Evolutionary conservation across 495 filamentous ascomycete genomes (phyloP).

Genomic region (Hypomontagnella submonticulosa): DNA sequence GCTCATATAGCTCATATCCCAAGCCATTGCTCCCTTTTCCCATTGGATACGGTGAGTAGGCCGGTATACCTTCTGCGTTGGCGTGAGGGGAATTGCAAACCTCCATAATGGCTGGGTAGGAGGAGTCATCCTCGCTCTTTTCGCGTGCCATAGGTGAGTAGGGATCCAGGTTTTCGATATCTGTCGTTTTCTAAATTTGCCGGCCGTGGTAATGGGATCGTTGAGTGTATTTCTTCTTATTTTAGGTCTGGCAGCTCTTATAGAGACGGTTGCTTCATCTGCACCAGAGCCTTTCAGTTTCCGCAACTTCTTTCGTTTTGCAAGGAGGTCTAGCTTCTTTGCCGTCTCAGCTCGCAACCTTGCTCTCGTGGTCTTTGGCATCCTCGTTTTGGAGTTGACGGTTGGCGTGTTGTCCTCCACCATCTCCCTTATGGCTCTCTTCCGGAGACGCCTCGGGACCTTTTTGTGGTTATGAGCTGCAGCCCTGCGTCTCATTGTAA

Average conservation of each 20-base stretch:
- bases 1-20: slow-evolving; percentile 97
- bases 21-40: slow-evolving; percentile 71
- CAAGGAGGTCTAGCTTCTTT: slow-evolving; percentile 74
- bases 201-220: slow-evolving; percentile 69
- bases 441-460: slow-evolving; percentile 81
- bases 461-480: slow-evolving; percentile 95
- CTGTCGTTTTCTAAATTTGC: slow-evolving; percentile 87
- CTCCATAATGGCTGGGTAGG: slow-evolving; percentile 85
- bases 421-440: slow-evolving; percentile 82
- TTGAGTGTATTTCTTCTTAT: slow-evolving; percentile 77
- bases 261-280: slow-evolving; percentile 53
- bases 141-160: slow-evolving; percentile 93
- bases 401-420: slow-evolving; percentile 91
- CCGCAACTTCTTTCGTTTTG: slow-evolving; percentile 64
- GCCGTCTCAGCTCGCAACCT: slow-evolving; percentile 86
- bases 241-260: slow-evolving; percentile 65
- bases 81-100: slow-evolving; percentile 84
- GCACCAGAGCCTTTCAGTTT: slow-evolving; percentile 58
- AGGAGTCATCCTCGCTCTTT: slow-evolving; percentile 86
- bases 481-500: slow-evolving; percentile 83
- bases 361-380: slow-evolving; percentile 71
- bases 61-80: slow-evolving; percentile 88
- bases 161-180: slow-evolving; percentile 92
- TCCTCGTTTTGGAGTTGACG: slow-evolving; percentile 74
- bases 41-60: slow-evolving; percentile 83